A percentile compares a stretch with the other conserved stretches of the same genome.
These are phyloP conservation scores for Leccinum pallidistipes DNA, from an alignment of 1,284 basidiomycete genomes.

Conservation along the genomic window DNA sequence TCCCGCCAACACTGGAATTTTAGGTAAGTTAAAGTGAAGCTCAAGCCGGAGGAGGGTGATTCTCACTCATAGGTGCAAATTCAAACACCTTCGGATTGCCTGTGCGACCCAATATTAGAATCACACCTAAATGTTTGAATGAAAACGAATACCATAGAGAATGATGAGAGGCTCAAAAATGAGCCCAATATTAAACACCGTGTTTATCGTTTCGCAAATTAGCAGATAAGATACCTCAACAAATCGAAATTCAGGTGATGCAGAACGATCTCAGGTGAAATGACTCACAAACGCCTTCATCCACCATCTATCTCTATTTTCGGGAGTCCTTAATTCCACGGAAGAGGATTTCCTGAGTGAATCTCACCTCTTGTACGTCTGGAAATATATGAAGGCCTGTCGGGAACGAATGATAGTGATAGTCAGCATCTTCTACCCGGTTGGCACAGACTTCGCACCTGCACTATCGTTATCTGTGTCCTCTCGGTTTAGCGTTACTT, in stretches of 20 bases:
- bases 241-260: background rate
- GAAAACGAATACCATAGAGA: constrained; percentile 36
- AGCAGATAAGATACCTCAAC: constrained; percentile 43
- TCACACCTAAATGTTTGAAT: background rate
- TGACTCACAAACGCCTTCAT: constrained; percentile 41
- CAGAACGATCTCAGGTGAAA: background rate
- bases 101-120: constrained; percentile 2
- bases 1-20: constrained; percentile 34
- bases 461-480: constrained; percentile 9
- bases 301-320: constrained; percentile 41
- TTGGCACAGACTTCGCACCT: constrained; percentile 5
- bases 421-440: background rate
- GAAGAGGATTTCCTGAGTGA: background rate
- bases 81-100: background rate
- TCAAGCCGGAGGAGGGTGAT: background rate
- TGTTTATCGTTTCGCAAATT: constrained; percentile 44
- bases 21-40: background rate
- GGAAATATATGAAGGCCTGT: constrained; percentile 30
- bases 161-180: constrained; percentile 47
- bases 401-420: constrained; percentile 23
- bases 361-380: constrained; percentile 11
- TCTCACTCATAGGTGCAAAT: constrained; percentile 16
- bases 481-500: constrained; percentile 6
- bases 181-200: constrained; percentile 43
- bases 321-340: background rate